Evolutionary conservation across 2,329 filamentous ascomycete genomes (phyloP).

Genomic region (Phialophora macrospora): DNA sequence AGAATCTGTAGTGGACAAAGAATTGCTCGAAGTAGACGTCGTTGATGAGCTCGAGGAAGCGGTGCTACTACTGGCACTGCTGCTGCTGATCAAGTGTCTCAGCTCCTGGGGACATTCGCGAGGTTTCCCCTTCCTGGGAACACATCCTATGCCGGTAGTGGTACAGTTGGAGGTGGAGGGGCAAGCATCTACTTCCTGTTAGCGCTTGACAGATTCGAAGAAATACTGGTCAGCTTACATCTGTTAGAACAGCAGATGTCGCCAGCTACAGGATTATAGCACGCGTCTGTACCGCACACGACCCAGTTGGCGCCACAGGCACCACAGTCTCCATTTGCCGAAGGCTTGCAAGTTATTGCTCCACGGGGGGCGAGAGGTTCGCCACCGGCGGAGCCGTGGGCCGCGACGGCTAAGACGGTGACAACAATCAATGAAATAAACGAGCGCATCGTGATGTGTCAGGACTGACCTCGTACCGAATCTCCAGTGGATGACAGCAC

Average conservation of each 20-base stretch:
- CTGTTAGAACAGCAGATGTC: slow-evolving; percentile 38
- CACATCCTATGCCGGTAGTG: slow-evolving; percentile 19
- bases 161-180: slow-evolving; percentile 25
- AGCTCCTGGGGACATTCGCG: slow-evolving; percentile 12
- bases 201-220: background rate
- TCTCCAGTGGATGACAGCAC: slow-evolving; percentile 9
- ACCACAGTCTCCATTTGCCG: slow-evolving; percentile 16
- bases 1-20: slow-evolving; percentile 1
- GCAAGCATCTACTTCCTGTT: slow-evolving; percentile 24
- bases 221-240: slow-evolving; percentile 27
- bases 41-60: background rate
- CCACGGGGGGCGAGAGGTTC: slow-evolving; percentile 9
- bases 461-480: background rate
- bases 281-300: slow-evolving; percentile 25
- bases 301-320: slow-evolving; percentile 28
- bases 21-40: background rate
- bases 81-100: slow-evolving; percentile 8
- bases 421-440: slow-evolving; percentile 17
- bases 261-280: slow-evolving; percentile 38
- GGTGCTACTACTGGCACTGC: slow-evolving; percentile 3
- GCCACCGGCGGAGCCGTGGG: slow-evolving; percentile 13
- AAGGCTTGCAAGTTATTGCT: slow-evolving; percentile 12
- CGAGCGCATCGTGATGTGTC: slow-evolving; percentile 30
- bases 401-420: slow-evolving; percentile 22
- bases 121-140: slow-evolving; percentile 9